These are phyloP conservation scores for Nannizzia gypsea DNA, from an alignment of 2,329 filamentous ascomycete species.

Conservation along the genomic window DNA sequence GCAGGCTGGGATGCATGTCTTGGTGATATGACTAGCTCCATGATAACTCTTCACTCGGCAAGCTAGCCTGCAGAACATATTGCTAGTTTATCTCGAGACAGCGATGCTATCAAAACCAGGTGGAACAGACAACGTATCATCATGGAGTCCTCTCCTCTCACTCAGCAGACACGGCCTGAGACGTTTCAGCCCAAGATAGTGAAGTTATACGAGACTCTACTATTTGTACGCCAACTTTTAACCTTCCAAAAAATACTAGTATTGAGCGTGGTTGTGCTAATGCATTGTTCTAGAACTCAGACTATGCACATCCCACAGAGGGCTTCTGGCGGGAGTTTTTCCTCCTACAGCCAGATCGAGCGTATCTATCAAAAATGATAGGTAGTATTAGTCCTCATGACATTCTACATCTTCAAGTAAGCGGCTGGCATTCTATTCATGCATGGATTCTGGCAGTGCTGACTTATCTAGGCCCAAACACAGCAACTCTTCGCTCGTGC, in stretches of 20 bases:
- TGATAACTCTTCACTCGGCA: background rate
- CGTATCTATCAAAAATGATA: constrained; percentile 56
- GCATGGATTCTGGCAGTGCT: background rate
- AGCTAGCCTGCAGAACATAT: background rate
- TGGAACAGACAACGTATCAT: constrained; percentile 35
- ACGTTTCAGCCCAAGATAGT: constrained; percentile 91
- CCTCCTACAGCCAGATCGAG: constrained; percentile 66
- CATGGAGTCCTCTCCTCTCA: constrained; percentile 88
- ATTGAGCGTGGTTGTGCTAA: constrained; percentile 18
- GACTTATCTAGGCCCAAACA: constrained; percentile 46
- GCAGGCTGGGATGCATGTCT: background rate
- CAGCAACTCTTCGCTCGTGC: constrained; percentile 67
- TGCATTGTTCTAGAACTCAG: constrained; percentile 4
- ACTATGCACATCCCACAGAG: constrained; percentile 53
- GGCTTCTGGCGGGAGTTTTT: constrained; percentile 98
- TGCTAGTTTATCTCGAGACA: background rate
- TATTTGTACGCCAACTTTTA: constrained; percentile 41
- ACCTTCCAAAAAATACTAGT: background rate
- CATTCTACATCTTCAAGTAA: constrained; percentile 60
- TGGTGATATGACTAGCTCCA: background rate
- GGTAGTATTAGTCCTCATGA: constrained; percentile 60
- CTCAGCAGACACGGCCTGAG: constrained; percentile 79
- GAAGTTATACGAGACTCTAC: constrained; percentile 72
- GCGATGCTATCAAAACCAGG: background rate
- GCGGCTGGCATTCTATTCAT: constrained; percentile 8